These are phyloP conservation scores for Fusarium falciforme DNA, from an alignment of 2,329 filamentous ascomycete genomes.

Conservation along the genomic window DNA sequence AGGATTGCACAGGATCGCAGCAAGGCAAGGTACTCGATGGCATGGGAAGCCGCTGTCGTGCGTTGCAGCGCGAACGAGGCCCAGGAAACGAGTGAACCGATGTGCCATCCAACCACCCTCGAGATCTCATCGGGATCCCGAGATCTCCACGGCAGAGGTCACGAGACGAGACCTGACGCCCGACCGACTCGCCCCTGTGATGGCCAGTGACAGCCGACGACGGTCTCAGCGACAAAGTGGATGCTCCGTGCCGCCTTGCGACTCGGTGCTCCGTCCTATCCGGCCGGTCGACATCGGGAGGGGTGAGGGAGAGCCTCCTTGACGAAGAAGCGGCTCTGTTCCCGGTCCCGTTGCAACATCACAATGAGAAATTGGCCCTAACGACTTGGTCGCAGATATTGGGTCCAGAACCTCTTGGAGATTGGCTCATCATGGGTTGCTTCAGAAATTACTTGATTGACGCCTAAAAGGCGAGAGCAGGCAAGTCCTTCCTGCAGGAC, in stretches of 20 bases:
- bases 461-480: not conserved
- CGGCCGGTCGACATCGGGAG: slow-evolving; percentile 4
- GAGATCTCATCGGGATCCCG: slow-evolving; percentile 39
- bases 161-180: slow-evolving; percentile 24
- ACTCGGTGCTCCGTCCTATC: slow-evolving; percentile 22
- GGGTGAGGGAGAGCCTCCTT: slow-evolving; percentile 2
- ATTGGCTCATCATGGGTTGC: not conserved
- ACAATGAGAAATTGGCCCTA: slow-evolving; percentile 2
- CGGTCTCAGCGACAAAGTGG: slow-evolving; percentile 1
- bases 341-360: slow-evolving; percentile 16
- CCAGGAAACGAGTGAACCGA: slow-evolving; percentile 9
- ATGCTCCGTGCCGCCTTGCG: slow-evolving; percentile 13
- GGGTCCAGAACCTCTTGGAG: slow-evolving; percentile 7
- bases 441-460: slow-evolving; percentile 13
- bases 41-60: slow-evolving; percentile 5
- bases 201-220: slow-evolving; percentile 4
- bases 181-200: not conserved
- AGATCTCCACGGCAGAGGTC: slow-evolving; percentile 32
- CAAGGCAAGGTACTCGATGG: slow-evolving; percentile 16
- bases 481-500: slow-evolving; percentile 23
- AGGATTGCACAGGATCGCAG: slow-evolving; percentile 9
- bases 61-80: slow-evolving; percentile 24
- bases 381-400: slow-evolving; percentile 2
- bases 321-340: slow-evolving; percentile 9
- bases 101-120: slow-evolving; percentile 26